Base-by-base conservation (phyloP, 805 yeast species). In the Yamadazyma olivae region DNA sequence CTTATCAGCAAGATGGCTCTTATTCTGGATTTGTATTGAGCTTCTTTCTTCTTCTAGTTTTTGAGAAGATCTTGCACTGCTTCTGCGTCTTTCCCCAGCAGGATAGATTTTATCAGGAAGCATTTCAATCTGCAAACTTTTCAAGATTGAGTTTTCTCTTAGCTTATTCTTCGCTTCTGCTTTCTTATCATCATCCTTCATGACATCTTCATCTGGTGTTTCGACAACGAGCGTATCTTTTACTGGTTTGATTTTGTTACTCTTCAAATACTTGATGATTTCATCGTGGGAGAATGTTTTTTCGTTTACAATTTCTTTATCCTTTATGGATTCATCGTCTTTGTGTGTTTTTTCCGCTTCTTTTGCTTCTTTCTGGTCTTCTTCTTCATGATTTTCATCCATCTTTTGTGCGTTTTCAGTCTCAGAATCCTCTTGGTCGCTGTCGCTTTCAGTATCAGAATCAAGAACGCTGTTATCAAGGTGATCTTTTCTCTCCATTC, bases 71-170 rank as follows among this genome's bases (percentile, higher is more conserved):
- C 17, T 21, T 9, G 12, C 10, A 30, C 31, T 25, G 5, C 22
- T 32, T 23, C 41, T 28, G 13, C 27, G 17, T 5, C 41, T 25
- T 16, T 21, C 29, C 17, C 15, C 24, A 3, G 23, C 25, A 4
- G 45, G 45, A 33, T 38, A 41, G 2, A 41, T 23, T 14, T 38
- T 35, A 26, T 34, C 39, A 10, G 41, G 35, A 16, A 36, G 39
- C 43, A 42, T 39, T n/a, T 16, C 17, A n/a, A 42, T 39, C n/a
- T 33, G 34, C 15, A 42, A 19, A 15, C 37, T 32, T 15, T 39
- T 42, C 13, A 42, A 27, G 17, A 36, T 18, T 7, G 28, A 3
- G 13, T 27, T 36, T 4, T 31, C 19, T 28, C 33, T 32, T n/a
- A n/a, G n/a, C 3, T 13, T 24, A 3, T 17, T 27, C 19, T n/a